These are phyloP conservation scores for Penicillium coprophilum DNA, from an alignment of 495 filamentous ascomycete genomes.

Conservation along the genomic window DNA sequence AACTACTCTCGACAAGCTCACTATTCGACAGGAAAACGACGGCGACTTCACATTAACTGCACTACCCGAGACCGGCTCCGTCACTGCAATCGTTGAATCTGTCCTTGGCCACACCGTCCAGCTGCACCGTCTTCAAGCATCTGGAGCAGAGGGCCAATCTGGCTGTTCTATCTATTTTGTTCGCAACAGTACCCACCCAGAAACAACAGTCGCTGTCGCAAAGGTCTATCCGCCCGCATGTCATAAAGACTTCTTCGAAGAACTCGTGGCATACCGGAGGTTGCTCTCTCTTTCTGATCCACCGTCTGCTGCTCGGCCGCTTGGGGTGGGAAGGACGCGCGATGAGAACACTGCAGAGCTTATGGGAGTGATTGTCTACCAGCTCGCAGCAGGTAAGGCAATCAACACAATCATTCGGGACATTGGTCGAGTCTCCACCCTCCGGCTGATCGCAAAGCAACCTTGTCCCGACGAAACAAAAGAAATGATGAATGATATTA, in stretches of 20 bases:
- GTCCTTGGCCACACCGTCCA: neutral
- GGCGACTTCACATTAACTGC: neutral
- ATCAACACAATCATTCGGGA: conserved; percentile 5
- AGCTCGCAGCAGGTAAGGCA: neutral
- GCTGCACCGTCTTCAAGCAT: conserved; percentile 4
- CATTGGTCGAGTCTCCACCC: neutral
- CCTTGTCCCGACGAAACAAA: neutral
- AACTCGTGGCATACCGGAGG: conserved; percentile 1
- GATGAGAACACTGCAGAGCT: neutral
- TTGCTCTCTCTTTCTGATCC: conserved; percentile 2
- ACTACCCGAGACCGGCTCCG: neutral
- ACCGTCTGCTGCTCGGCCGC: conserved; percentile 1
- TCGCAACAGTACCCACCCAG: neutral
- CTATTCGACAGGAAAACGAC: neutral
- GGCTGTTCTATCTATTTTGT: conserved; percentile 3
- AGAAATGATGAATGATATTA: conserved; percentile 3
- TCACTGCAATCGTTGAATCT: conserved; percentile 1
- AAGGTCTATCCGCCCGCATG: neutral
- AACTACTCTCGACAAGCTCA: conserved; percentile 2
- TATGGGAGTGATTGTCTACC: conserved; percentile 5
- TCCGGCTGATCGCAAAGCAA: neutral
- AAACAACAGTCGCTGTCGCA: neutral
- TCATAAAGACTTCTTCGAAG: conserved; percentile 3
- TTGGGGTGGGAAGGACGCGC: neutral
- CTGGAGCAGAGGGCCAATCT: conserved; percentile 2